A percentile compares a stretch with the other conserved stretches of the same genome.
phyloP scores from a whole-genome alignment of 495 filamentous ascomycete genomes.

The Symbiotaphrina buchneri region DNA sequence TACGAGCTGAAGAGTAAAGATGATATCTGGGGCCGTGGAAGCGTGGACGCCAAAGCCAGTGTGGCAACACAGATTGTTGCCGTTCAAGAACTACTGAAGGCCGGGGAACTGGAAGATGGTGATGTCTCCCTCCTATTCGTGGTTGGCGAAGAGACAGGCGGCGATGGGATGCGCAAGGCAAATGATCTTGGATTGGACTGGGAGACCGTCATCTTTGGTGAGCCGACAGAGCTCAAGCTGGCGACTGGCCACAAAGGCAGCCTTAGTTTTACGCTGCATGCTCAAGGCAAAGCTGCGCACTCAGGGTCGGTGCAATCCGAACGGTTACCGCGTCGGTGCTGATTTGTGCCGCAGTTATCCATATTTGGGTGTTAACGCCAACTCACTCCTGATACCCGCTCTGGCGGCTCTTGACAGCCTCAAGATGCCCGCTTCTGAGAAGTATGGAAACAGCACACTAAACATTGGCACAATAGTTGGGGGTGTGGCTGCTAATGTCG shows the following conservation, averaged over 20 bases:
- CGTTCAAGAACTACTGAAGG: conserved; percentile 30
- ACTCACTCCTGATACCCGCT: conserved; percentile 46
- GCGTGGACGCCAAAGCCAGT: conserved; percentile 76
- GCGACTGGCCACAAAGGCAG: conserved; percentile 82
- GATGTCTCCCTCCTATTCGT: conserved; percentile 65
- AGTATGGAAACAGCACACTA: conserved; percentile 68
- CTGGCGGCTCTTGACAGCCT: conserved; percentile 36
- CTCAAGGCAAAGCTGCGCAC: conserved; percentile 61
- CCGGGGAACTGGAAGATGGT: conserved; percentile 16
- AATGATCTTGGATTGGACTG: conserved; percentile 26
- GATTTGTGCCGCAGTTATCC: conserved; percentile 62
- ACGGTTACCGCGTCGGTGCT: too few species aligned
- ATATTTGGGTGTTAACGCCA: conserved; percentile 60
- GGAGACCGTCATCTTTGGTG: conserved; percentile 66
- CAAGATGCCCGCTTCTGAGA: conserved; percentile 45
- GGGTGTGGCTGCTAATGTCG: conserved; percentile 76
- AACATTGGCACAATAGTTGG: conserved; percentile 64
- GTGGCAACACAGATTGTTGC: conserved; percentile 63
- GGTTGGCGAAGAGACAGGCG: conserved; percentile 64
- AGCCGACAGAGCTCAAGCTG: conserved; percentile 73
- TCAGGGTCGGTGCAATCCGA: too few species aligned
- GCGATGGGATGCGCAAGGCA: conserved; percentile 63
- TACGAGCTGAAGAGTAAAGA: conserved; percentile 43
- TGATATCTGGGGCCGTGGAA: conserved; percentile 58
- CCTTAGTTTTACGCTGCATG: conserved; percentile 33